phyloP scores from a whole-genome alignment of 1,284 basidiomycete species.

The Sporisorium sorghi region DNA sequence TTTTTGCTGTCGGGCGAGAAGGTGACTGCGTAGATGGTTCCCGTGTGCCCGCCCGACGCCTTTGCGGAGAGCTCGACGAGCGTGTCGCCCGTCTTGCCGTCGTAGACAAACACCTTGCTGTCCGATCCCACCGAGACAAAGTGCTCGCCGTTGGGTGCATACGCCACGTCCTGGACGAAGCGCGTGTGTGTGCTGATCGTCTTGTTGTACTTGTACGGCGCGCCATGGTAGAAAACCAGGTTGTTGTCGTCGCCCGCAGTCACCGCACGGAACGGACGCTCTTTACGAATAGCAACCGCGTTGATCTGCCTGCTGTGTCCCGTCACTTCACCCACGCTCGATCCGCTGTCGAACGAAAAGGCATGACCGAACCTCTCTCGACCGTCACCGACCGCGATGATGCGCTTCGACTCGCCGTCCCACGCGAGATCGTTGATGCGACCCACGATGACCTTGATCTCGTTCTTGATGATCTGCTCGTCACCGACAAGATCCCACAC shows the following conservation, averaged over 20 bases:
- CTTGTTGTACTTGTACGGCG: constrained; percentile 71
- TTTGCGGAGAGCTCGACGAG: constrained; percentile 44
- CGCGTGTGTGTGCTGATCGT: constrained; percentile 79
- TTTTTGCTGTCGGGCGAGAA: constrained; percentile 76
- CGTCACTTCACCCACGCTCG: constrained; percentile 89
- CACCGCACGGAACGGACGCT: constrained; percentile 87
- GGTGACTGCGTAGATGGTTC: constrained; percentile 69
- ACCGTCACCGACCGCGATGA: constrained; percentile 96
- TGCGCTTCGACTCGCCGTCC: constrained; percentile 91
- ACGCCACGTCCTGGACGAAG: constrained; percentile 93
- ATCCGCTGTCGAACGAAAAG: constrained; percentile 75
- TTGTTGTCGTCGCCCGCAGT: constrained; percentile 77
- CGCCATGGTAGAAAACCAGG: constrained; percentile 84
- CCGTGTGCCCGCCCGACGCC: constrained; percentile 65
- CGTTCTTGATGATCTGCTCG: constrained; percentile 82
- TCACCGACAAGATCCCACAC: constrained; percentile 94
- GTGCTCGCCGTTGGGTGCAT: constrained; percentile 73
- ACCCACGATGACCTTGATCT: constrained; percentile 79
- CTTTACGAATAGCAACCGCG: constrained; percentile 87
- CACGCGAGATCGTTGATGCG: constrained; percentile 91
- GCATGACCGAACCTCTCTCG: constrained; percentile 76
- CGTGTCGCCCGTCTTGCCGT: constrained; percentile 86
- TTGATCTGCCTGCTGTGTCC: constrained; percentile 96
- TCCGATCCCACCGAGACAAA: constrained; percentile 94
- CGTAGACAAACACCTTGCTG: constrained; percentile 87